Evolutionary conservation across 257 asterid species (phyloP), one percentile per base, ranked within the genome.

Genomic region (Jasminum sambac): DNA sequence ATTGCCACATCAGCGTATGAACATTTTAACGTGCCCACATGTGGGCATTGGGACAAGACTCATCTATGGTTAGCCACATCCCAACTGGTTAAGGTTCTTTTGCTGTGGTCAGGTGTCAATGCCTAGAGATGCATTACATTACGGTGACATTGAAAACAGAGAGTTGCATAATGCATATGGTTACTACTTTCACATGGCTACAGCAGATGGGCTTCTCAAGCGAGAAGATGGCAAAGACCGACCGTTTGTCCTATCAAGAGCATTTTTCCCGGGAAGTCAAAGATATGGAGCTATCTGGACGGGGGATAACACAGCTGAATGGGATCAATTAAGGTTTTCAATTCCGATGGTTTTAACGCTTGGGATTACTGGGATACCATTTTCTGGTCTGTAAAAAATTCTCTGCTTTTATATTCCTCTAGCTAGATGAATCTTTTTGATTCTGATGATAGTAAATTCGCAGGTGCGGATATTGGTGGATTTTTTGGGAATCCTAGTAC

Each of bases 381-480:
- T 95, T 72, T 80, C 97, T 72, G 97, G 99, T 95, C 63, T 76
- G 93, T 80, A 70, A 55, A 46, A 67, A 41, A 64, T 46, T 58
- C 58, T 60, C 38, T 64, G n/a, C 76, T 39, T 68, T 41, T 14
- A 30, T 41, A 25, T 8, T 11, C 23, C n/a, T 48, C 63, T 11
- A 11, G 11, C 38, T 71, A 5, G 30, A 61, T 38, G 61, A 69
- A 55, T 65, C 23, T 67, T 62, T 70, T 41, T 6, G 19, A 73
- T 69, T 58, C 44, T 34, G 11, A 10, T 80, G 52, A 67, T 69
- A 66, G 38, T 52, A n/a, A 66, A 36, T 72, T 17, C 68, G 11
- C 80, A 91, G 99, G 99, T 70, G 98, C 99, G 11, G 98, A 95
- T 84, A 81, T 95, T 78, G 99, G 99, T 81, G 99, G 99, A 17